Conservation (phyloP, 352 stramenopile species). For the Globisporangium nodosum region DNA sequence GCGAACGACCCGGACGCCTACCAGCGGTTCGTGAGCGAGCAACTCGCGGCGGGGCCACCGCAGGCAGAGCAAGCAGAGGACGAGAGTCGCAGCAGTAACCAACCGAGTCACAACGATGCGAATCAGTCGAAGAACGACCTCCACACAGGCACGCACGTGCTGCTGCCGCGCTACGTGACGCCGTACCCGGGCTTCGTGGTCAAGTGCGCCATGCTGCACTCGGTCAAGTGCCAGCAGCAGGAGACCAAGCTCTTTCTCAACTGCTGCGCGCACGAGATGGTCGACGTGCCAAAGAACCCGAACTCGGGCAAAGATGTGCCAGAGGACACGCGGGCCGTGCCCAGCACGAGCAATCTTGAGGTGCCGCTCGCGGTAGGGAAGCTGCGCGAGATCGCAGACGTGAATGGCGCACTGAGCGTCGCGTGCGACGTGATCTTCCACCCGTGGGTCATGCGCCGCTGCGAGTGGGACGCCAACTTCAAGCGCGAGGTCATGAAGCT, state of each 20-base stretch:
- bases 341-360: constrained; percentile 68
- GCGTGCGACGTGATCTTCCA: constrained; percentile 78
- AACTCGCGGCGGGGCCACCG: constrained; percentile 63
- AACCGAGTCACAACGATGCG: not conserved
- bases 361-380: constrained; percentile 70
- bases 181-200: constrained; percentile 68
- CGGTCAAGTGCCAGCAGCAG: constrained; percentile 51
- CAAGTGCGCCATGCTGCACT: constrained; percentile 58
- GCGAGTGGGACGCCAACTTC: constrained; percentile 71
- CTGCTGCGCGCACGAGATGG: constrained; percentile 59
- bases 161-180: constrained; percentile 46
- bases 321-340: constrained; percentile 47
- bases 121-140: not conserved
- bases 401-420: constrained; percentile 31
- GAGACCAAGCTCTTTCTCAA: constrained; percentile 82
- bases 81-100: not conserved
- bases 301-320: constrained; percentile 60
- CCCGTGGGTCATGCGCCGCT: constrained; percentile 67
- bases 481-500: constrained; percentile 80
- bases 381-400: constrained; percentile 44
- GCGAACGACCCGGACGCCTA: constrained; percentile 62
- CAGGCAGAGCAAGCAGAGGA: not conserved
- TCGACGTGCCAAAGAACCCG: constrained; percentile 73
- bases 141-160: not conserved
- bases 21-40: constrained; percentile 76